Evolutionary conservation across 2,329 filamentous ascomycete species (phyloP), one percentile per base, ranked within the genome.

Genomic region (Coleophoma crateriformis): DNA sequence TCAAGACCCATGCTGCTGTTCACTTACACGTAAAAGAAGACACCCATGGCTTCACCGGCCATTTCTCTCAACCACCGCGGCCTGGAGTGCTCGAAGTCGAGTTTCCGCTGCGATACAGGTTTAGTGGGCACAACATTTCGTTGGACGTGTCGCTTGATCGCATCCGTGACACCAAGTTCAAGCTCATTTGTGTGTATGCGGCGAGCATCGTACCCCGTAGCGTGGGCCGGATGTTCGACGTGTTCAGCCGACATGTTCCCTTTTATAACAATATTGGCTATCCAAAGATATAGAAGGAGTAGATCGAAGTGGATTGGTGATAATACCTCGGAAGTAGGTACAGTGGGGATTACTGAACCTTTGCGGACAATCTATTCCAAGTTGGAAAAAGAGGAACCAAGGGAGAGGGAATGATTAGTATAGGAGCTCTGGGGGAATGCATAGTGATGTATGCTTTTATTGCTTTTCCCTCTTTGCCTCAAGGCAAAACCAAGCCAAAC

Each of bases 51-150:
- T 60, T 82, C 78, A 4, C 75, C 78, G 53, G 75, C 67, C 66
- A 75, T 76, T 58, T 82, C 76, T 46, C 78, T 67, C 35, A 81
- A 63, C 70, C 74, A 76, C 50, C 75, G 67, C 11, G 78, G 78
- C 45, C 78, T 68, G 3, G 64, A 51, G 53, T 75, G 70, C 61
- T 82, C 78, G 52, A 79, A 79, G 57, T 77, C 67, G 46, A 82
- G 72, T 54, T 72, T 77, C 14, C 74, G 68, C 57, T 80, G 72
- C 3, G 76, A 75, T 8, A 82, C 71, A 10, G 76, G 71, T 53
- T 73, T 74, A 4, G 71, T 55, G 19, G 71, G 61, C 10, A 79
- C 71, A 15, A 80, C 75, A 59, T 77, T 68, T 17, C 76, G 68
- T 7, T 68, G 66, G 43, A 73, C 65, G 58, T 81, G 77, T 43